These are phyloP conservation scores for Pythium dissimile DNA, from an alignment of 352 stramenopile genomes.

Conservation along the genomic window DNA sequence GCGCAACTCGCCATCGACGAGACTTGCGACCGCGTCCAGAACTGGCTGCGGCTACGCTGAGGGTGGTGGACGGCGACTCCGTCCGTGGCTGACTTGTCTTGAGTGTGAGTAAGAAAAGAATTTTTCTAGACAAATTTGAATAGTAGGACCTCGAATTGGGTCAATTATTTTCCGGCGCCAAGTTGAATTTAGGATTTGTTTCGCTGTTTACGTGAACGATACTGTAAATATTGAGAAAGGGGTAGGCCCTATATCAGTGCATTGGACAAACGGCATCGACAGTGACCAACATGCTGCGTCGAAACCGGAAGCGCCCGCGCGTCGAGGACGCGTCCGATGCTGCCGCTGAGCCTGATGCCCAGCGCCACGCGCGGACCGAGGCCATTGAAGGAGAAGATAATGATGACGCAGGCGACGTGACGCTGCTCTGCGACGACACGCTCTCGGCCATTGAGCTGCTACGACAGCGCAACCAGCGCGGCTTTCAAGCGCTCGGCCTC, in stretches of 20 bases:
- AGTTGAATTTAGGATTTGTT: too few species aligned
- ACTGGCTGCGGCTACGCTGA: constrained; percentile 38
- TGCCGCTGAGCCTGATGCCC: background rate
- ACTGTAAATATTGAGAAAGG: too few species aligned
- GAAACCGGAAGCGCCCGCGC: constrained; percentile 14
- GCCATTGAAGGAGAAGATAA: background rate
- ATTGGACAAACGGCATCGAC: background rate
- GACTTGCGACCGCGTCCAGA: constrained; percentile 73
- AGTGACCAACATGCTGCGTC: constrained; percentile 6
- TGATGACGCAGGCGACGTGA: constrained; percentile 14
- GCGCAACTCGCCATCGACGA: constrained; percentile 80
- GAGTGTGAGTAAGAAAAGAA: too few species aligned
- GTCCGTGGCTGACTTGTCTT: too few species aligned
- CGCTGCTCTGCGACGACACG: constrained; percentile 42
- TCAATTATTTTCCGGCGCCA: too few species aligned
- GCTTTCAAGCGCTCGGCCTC: constrained; percentile 33
- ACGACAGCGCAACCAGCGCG: constrained; percentile 30
- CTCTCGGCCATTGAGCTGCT: constrained; percentile 50
- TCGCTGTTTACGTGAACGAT: too few species aligned
- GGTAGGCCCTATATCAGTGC: too few species aligned
- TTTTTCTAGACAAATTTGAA: too few species aligned
- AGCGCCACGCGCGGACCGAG: too few species aligned
- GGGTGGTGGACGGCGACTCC: background rate
- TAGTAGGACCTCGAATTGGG: too few species aligned
- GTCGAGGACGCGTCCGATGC: background rate